Base-by-base conservation (phyloP, 2,329 filamentous ascomycete species). In the Pseudonectria buxi region DNA sequence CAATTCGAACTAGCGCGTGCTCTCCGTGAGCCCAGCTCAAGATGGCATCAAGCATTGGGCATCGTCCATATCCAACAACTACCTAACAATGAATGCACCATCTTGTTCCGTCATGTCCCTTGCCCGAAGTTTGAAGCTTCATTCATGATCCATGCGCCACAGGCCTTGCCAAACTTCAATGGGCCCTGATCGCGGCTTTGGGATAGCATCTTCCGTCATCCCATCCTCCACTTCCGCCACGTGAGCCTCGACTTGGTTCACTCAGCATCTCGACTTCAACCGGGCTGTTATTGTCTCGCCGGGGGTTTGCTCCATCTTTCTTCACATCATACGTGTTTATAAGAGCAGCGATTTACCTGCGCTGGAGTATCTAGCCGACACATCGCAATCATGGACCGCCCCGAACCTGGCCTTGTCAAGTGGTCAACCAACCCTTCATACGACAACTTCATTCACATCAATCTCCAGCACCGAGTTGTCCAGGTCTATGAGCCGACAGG, bases 371-470 rank as follows among this genome's bases (percentile, higher is more conserved):
- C 25, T 24, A 22, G 7, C 16, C 32, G 27, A 29, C 15, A 6
- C 14, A n/a, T 29, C 9, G 38, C 49, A 29, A 58, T 46, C 36
- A 73, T 78, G 72, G 74, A 78, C 47, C 70, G 75, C 30, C 72
- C 73, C 3, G 75, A 78, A 47, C 72, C 74, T 10, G 78, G 78
- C 16, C 68, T 83, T 38, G 72, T 82, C 51, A 77, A 78, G 52
- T 83, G 78, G 78, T 81, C 76, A 14, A 74, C 78, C 32, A 77
- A 75, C 43, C 64, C 72, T 13, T 60, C 62, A 10, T 63, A 71
- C 41, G 71, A 81, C 52, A 75, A 71, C 35, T 82, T 83, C 47
- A 67, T 82, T 35, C 76, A 80, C 49, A 70, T 82, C 57, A 82
- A 81, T 48, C 58, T 82, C 31, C 76, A 79, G 45, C 74, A 79